Conservation (phyloP, 306 rosid genomes). For the Ormosia emarginata region DNA sequence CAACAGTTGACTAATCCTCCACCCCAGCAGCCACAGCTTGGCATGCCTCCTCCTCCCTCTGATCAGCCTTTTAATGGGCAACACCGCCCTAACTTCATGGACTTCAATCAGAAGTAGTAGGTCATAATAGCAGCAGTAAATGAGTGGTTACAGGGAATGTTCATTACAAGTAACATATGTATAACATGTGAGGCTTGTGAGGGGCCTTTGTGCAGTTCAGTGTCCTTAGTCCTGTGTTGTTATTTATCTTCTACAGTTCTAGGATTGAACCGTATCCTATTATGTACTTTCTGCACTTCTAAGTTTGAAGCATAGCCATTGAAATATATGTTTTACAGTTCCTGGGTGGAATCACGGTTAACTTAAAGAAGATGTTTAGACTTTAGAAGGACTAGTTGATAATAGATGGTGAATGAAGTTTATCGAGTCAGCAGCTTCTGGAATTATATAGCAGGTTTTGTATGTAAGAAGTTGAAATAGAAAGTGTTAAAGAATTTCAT, state of each 20-base stretch:
- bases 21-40: conserved; percentile 51
- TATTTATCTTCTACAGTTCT: conserved; percentile 6
- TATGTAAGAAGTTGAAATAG: not conserved
- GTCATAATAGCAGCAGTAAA: conserved; percentile 20
- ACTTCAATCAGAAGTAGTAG: conserved; percentile 49
- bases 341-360: conserved; percentile 12
- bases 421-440: not conserved
- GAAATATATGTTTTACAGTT: not conserved
- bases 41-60: conserved; percentile 45
- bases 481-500: too few species aligned
- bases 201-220: conserved; percentile 19
- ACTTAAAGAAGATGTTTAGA: not conserved
- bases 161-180: too few species aligned
- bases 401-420: conserved; percentile 16
- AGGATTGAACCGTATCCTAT: not conserved
- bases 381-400: conserved; percentile 8
- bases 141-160: conserved; percentile 13
- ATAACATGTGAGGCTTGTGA: conserved; percentile 11
- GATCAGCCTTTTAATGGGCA: conserved; percentile 43
- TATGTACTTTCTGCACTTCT: not conserved
- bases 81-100: conserved; percentile 47
- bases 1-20: conserved; percentile 43
- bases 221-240: conserved; percentile 9
- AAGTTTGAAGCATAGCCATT: conserved; percentile 18
- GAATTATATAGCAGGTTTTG: not conserved